These are phyloP conservation scores for Talaromyces sp. DNA, from an alignment of 2,329 filamentous ascomycete genomes.

Conservation along the genomic window DNA sequence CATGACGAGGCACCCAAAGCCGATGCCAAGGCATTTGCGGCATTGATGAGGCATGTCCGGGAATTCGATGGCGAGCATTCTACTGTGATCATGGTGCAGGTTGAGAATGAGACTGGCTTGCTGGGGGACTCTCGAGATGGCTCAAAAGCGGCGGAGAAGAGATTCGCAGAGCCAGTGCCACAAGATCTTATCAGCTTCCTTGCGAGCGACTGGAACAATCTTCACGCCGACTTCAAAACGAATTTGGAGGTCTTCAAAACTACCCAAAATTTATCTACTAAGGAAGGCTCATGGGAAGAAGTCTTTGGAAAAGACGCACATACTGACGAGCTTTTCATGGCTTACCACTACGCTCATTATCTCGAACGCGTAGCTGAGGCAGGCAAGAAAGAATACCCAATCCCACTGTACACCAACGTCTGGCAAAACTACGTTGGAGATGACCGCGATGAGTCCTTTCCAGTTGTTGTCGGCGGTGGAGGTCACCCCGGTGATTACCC, in stretches of 20 bases:
- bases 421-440: background rate
- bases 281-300: background rate
- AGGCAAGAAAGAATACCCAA: background rate
- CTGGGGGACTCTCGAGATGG: conserved; percentile 53
- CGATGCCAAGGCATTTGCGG: background rate
- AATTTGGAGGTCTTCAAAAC: background rate
- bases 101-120: conserved; percentile 56
- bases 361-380: background rate
- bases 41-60: background rate
- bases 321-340: background rate
- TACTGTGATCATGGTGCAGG: conserved; percentile 57
- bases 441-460: background rate
- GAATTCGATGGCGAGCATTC: conserved; percentile 30
- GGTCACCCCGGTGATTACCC: background rate
- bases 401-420: background rate
- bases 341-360: background rate
- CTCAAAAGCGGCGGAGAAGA: conserved; percentile 33
- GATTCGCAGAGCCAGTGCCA: background rate
- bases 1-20: background rate
- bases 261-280: background rate
- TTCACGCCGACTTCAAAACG: background rate
- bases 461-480: background rate
- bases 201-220: background rate
- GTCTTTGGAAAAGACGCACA: background rate
- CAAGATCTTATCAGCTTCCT: background rate